Base-by-base conservation (phyloP, 1,284 basidiomycete species). In the Pseudozyma hubeiensis region DNA sequence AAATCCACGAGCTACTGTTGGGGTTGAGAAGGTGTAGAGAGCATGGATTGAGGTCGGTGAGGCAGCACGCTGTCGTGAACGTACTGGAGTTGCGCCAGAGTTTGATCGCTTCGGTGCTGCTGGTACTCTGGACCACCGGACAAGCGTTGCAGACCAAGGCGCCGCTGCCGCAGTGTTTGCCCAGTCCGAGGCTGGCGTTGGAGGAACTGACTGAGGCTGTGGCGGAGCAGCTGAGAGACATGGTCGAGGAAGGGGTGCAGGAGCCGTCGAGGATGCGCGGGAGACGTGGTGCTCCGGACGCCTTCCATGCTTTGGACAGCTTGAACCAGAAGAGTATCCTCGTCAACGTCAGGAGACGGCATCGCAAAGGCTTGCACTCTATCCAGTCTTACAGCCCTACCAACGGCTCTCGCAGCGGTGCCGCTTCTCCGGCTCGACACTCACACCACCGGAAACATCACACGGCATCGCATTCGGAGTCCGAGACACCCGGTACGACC, bases 121-220 rank as follows among this genome's bases (percentile, higher is more conserved):
- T 87, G 46, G 85, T 83, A 34, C 68, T 88, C 3, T 88, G 86
- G 84, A 85, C 86, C 0, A 79, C 83, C 19, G 83, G 81, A 0
- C 86, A 87, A 56, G 84, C 86, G 0, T 84, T 87, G 68, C 79
- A 84, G 19, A 87, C 86, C 0, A 80, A 85, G 13, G 76, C 81
- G 16, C 85, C 86, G 2, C 73, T 88, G 7, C 87, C 87, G 1
- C 87, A 87, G 56, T 86, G 85, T 51, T 74, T 87, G 0, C 87
- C 87, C 5, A 84, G 84, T 0, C 85, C 87, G 0, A 80, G 85
- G 3, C 69, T 84, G 5, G 84, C 86, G 7, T 58, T 82, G 0
- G 62, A 71, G 10, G 78, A 77, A 17, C 67, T 81, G 10, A 80
- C 78, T 3, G 47, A 58, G 30, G 78, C 79, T 0, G 67, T 81